A percentile compares a stretch with the other conserved stretches of the same genome.
Conservation (phyloP, 2,329 filamentous ascomycete species). For the Colletotrichum truncatum region DNA sequence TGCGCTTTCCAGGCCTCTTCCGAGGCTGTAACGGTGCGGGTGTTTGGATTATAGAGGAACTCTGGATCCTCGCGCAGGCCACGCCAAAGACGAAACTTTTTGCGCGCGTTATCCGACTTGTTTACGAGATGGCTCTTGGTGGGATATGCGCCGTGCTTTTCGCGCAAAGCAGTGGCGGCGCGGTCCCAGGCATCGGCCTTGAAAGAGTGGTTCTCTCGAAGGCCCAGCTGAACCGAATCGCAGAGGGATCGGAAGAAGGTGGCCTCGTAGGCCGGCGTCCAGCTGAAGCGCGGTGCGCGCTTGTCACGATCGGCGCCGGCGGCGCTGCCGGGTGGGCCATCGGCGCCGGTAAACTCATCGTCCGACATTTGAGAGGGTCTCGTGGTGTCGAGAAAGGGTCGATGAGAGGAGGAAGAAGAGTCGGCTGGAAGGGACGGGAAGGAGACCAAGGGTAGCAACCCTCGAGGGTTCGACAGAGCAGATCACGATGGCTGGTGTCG, state of each 20-base stretch:
- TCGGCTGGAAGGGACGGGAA: not conserved
- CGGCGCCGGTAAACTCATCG: slow-evolving; percentile 42
- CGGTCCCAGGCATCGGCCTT: slow-evolving; percentile 70
- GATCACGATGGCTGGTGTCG: not conserved
- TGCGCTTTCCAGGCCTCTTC: slow-evolving; percentile 67
- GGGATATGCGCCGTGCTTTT: slow-evolving; percentile 64
- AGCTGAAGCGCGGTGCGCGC: slow-evolving; percentile 65
- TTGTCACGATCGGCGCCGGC: slow-evolving; percentile 31
- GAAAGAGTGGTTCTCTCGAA: slow-evolving; percentile 68
- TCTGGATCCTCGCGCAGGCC: slow-evolving; percentile 66
- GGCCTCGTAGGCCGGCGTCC: slow-evolving; percentile 66
- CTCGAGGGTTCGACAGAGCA: not conserved
- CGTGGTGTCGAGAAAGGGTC: not conserved
- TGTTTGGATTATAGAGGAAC: slow-evolving; percentile 61
- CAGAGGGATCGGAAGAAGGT: slow-evolving; percentile 70
- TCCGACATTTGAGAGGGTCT: slow-evolving; percentile 45
- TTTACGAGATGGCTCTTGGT: slow-evolving; percentile 70
- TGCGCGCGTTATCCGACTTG: slow-evolving; percentile 71
- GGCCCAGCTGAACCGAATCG: slow-evolving; percentile 65
- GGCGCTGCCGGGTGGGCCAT: slow-evolving; percentile 22
- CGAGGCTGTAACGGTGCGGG: slow-evolving; percentile 61
- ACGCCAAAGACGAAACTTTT: slow-evolving; percentile 70
- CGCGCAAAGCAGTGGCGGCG: slow-evolving; percentile 62
- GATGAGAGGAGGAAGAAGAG: slow-evolving; percentile 28
- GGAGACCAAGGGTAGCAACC: not conserved